Evolutionary conservation across 2,329 filamentous ascomycete genomes (phyloP), one percentile per base, ranked within the genome.

Genomic region (Rosellinia necatrix): DNA sequence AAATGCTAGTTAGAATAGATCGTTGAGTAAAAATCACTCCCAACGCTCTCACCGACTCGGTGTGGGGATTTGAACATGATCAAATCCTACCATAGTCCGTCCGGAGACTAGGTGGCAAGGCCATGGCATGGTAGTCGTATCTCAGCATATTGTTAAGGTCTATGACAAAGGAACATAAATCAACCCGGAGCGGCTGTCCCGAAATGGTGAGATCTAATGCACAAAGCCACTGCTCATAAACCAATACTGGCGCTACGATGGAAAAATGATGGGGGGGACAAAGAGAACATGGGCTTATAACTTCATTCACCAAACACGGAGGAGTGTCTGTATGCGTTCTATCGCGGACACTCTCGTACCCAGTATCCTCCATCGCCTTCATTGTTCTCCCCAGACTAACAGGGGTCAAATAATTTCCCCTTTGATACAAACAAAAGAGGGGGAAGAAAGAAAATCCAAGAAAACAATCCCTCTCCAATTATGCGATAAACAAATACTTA

Each of bases 351-450:
- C 34, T 46, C 6, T 49, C 34, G 29, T 35, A 12, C 46, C 46
- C 47, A 19, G 51, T 55, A 43, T 29, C 24, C 25, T 54, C 34
- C 50, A 37, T 38, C 32, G 12, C 24, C n/a, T 52, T 61, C 47
- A 55, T 60, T 62, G 57, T 62, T 52, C 50, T 55, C 19, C 35
- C 41, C 37, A 42, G 32, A n/a, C 22, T 43, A 37, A 55, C 19
- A 24, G 32, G 38, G 35, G 27, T 13, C 27, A 22, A 48, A 25
- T 24, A 19, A 42, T 32, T 43, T 48, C 35, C 50, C 57, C 53
- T 61, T 54, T 60, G 53, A 52, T 21, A 58, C 50, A 27, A 51
- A 58, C 60, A 58, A 62, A 53, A 58, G 47, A 59, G 46, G 43
- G 30, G 12, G 30, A 50, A 53, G 49, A 53, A 57, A 49, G 51